Conservation (phyloP, 2,329 filamentous ascomycete species). For the Paradendryphiella salina region DNA sequence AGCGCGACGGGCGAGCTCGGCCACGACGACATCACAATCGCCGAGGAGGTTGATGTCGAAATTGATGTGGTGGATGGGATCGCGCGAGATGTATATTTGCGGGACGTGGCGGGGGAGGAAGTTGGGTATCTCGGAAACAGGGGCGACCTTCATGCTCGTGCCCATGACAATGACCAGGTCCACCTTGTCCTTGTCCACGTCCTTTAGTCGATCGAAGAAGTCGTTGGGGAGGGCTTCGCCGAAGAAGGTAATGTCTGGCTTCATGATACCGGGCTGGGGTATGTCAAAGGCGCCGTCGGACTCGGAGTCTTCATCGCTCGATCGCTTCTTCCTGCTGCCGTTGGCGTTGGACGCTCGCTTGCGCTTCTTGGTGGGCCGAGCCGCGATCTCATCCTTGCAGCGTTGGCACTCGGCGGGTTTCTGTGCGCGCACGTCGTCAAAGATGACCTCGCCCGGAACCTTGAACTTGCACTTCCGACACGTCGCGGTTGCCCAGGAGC, state of each 20-base stretch:
- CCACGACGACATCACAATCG: conserved; percentile 87
- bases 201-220: conserved; percentile 79
- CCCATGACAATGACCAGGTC: conserved; percentile 96
- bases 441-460: conserved; percentile 76
- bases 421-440: conserved; percentile 74
- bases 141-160: conserved; percentile 92
- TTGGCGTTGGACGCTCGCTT: conserved; percentile 56
- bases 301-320: conserved; percentile 58
- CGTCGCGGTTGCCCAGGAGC: conserved; percentile 88
- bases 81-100: conserved; percentile 86
- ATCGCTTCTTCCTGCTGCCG: conserved; percentile 50
- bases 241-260: conserved; percentile 97
- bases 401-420: conserved; percentile 75
- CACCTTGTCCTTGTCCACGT: conserved; percentile 75
- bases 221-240: conserved; percentile 84
- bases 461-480: conserved; percentile 80
- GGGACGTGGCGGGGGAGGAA: conserved; percentile 78
- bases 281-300: conserved; percentile 66
- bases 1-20: conserved; percentile 79
- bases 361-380: conserved; percentile 56
- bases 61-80: conserved; percentile 83
- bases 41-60: conserved; percentile 97
- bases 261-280: conserved; percentile 79
- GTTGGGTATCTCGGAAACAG: conserved; percentile 87
- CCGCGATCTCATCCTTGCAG: conserved; percentile 63